Conservation (phyloP, 257 asterid genomes). For the Schizonepeta tenuifolia region DNA sequence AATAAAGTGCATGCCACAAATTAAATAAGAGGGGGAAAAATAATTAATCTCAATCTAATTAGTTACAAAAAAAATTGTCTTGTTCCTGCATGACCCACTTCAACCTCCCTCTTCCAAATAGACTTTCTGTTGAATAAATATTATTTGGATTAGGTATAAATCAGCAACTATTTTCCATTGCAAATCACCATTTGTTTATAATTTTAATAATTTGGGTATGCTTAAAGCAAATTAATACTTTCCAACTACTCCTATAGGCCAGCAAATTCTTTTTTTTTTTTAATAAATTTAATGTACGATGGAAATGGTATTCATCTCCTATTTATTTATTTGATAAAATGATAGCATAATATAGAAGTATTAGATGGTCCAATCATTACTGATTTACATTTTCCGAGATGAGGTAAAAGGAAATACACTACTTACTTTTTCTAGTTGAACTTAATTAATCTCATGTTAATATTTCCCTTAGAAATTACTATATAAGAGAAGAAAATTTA, state of each 20-base stretch:
- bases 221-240: slow-evolving; percentile 36
- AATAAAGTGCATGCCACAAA: background rate
- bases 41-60: background rate
- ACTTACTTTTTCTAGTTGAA: too few relatives aligned
- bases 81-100: slow-evolving; percentile 19
- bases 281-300: too few relatives aligned
- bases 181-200: slow-evolving; percentile 15
- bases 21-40: background rate
- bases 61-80: background rate
- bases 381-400: background rate
- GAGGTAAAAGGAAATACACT: background rate
- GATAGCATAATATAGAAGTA: background rate
- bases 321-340: background rate
- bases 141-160: slow-evolving; percentile 50
- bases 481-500: too few relatives aligned
- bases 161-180: slow-evolving; percentile 30
- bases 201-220: slow-evolving; percentile 31
- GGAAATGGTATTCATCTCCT: background rate
- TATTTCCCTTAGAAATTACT: too few relatives aligned
- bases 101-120: slow-evolving; percentile 26
- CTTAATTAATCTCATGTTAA: background rate
- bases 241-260: slow-evolving; percentile 40
- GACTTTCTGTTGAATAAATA: slow-evolving; percentile 31
- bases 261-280: background rate
- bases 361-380: too few relatives aligned